Conservation (phyloP, 1,139 yeast species). For the Sugiyamaella xylanicola region DNA sequence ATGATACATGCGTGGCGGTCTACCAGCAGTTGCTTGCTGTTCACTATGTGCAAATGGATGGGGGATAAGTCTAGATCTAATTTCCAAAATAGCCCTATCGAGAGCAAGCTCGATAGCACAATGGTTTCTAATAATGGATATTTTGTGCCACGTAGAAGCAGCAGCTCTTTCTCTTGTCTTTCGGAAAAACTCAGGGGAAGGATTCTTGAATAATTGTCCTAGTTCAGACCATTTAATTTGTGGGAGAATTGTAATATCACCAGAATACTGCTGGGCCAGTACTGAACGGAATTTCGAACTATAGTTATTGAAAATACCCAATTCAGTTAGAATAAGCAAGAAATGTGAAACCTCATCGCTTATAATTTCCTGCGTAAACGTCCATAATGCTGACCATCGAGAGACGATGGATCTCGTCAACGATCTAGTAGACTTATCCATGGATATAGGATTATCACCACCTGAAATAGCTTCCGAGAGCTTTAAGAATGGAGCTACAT, state of each 20-base stretch:
- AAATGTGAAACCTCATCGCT: conserved; percentile 78
- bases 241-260: conserved; percentile 91
- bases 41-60: conserved; percentile 15
- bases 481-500: conserved; percentile 81
- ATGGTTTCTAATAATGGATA: conserved; percentile 80
- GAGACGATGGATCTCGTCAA: conserved; percentile 30
- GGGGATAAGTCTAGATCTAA: conserved; percentile 67
- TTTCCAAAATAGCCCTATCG: conserved; percentile 69
- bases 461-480: conserved; percentile 33
- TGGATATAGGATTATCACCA: conserved; percentile 3
- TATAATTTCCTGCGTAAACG: conserved; percentile 60
- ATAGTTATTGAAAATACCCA: conserved; percentile 73
- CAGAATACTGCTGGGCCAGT: conserved; percentile 83
- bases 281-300: conserved; percentile 74
- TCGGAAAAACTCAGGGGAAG: conserved; percentile 70
- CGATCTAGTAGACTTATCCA: conserved; percentile 5
- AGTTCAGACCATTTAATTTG: conserved; percentile 63
- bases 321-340: conserved; percentile 67
- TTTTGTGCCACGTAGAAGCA: conserved; percentile 89
- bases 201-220: conserved; percentile 69
- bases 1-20: conserved; percentile 21
- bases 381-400: conserved; percentile 48
- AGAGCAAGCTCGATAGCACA: conserved; percentile 87
- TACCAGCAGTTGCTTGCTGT: conserved; percentile 15
- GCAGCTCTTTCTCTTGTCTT: conserved; percentile 82